These are phyloP conservation scores for Tinospora cordifolia DNA, from an alignment of 164 flowering plant species.

Conservation along the genomic window DNA sequence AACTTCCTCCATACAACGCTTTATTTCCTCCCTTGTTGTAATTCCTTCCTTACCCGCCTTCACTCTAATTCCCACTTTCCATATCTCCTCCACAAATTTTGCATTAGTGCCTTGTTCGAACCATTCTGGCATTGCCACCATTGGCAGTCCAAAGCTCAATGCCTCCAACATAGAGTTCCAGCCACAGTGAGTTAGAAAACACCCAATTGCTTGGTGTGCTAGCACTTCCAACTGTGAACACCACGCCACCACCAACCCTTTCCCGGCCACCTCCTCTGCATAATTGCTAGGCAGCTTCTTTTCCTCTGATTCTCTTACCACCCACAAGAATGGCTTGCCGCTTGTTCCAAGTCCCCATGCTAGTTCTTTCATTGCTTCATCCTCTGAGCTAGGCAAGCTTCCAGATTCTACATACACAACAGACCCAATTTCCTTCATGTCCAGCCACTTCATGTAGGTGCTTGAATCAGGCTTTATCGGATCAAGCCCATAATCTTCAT, in stretches of 20 bases:
- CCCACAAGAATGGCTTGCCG: slow-evolving; percentile 31
- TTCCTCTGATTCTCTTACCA: slow-evolving; percentile 32
- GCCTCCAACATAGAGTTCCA: slow-evolving; percentile 55
- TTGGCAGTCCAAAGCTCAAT: slow-evolving; percentile 47
- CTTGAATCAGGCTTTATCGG: slow-evolving; percentile 7
- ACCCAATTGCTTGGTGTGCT: slow-evolving; percentile 38
- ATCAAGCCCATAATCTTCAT: slow-evolving; percentile 17
- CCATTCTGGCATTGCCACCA: slow-evolving; percentile 46
- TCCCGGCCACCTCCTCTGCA: slow-evolving; percentile 17
- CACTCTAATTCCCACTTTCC: slow-evolving; percentile 39
- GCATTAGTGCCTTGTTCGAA: slow-evolving; percentile 46
- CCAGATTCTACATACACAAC: slow-evolving; percentile 38
- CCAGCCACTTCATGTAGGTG: slow-evolving; percentile 28
- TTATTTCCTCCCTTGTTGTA: slow-evolving; percentile 28
- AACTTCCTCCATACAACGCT: slow-evolving; percentile 29
- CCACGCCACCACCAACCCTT: slow-evolving; percentile 43
- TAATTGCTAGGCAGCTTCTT: slow-evolving; percentile 34
- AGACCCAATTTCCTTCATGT: slow-evolving; percentile 17
- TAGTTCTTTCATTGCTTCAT: slow-evolving; percentile 32
- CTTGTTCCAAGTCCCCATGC: slow-evolving; percentile 20
- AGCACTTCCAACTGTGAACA: slow-evolving; percentile 36
- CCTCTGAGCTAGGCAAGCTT: slow-evolving; percentile 16
- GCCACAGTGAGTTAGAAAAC: slow-evolving; percentile 52
- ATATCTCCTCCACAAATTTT: slow-evolving; percentile 38
- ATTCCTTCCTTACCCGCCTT: slow-evolving; percentile 31